Conservation (phyloP, 2,329 filamentous ascomycete genomes). For the Alternaria sp. region DNA sequence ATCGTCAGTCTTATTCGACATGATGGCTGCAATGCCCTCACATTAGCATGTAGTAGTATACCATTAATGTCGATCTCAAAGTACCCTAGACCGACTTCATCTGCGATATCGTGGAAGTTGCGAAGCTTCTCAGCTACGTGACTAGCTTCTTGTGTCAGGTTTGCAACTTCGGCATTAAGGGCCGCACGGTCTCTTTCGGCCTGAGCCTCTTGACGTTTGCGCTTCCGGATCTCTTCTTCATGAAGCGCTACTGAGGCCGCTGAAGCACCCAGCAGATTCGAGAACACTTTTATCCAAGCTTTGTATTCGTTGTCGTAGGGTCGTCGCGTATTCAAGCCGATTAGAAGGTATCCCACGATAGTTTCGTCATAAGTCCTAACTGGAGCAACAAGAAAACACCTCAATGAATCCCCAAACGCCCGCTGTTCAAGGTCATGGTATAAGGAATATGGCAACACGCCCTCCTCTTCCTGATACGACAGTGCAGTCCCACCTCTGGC, state of each 20-base stretch:
- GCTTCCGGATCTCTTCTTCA: slow-evolving; percentile 25
- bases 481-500: slow-evolving; percentile 2
- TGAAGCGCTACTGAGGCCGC: slow-evolving; percentile 26
- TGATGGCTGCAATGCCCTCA: neutral
- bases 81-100: slow-evolving; percentile 21
- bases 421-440: slow-evolving; percentile 19
- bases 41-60: slow-evolving; percentile 22
- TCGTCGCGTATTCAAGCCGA: slow-evolving; percentile 26
- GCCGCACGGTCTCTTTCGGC: slow-evolving; percentile 25
- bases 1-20: neutral
- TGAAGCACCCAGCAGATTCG: slow-evolving; percentile 25
- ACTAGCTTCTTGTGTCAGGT: slow-evolving; percentile 17
- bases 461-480: slow-evolving; percentile 6
- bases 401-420: slow-evolving; percentile 20
- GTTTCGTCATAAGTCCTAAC: slow-evolving; percentile 13
- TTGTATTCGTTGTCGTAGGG: slow-evolving; percentile 30
- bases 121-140: slow-evolving; percentile 14
- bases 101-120: slow-evolving; percentile 19
- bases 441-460: slow-evolving; percentile 11
- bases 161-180: slow-evolving; percentile 23
- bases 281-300: slow-evolving; percentile 25
- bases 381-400: slow-evolving; percentile 15
- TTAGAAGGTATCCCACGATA: slow-evolving; percentile 13
- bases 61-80: slow-evolving; percentile 22
- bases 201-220: slow-evolving; percentile 23